Evolutionary conservation across 1,284 basidiomycete species (phyloP).

Genomic region (Pseudozyma sp.): DNA sequence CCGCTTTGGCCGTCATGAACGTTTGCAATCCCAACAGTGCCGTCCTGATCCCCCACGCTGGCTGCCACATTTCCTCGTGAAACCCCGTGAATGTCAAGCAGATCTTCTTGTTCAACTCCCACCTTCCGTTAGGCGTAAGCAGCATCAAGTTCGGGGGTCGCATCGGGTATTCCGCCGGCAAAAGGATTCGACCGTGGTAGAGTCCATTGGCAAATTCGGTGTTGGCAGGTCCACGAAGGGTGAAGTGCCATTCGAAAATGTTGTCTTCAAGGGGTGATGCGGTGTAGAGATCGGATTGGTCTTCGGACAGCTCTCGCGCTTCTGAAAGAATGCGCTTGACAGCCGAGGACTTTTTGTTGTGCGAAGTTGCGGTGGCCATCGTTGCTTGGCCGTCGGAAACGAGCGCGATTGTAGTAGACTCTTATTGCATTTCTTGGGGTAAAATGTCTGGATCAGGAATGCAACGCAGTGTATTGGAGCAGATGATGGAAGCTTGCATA

Average conservation of each 20-base stretch:
- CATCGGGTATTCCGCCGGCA: conserved; percentile 94
- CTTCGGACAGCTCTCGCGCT: conserved; percentile 84
- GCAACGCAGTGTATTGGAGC: no score
- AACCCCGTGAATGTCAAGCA: conserved; percentile 67
- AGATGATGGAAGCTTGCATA: no score
- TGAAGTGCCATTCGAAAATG: conserved; percentile 91
- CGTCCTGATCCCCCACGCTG: conserved; percentile 96
- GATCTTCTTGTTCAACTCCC: conserved; percentile 93
- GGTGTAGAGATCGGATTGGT: conserved; percentile 82
- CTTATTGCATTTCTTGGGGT: no score
- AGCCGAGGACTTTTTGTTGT: conserved; percentile 75
- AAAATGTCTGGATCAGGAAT: no score
- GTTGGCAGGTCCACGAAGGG: conserved; percentile 81
- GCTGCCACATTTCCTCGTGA: conserved; percentile 86
- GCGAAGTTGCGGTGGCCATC: conserved; percentile 49
- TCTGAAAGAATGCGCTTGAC: conserved; percentile 97
- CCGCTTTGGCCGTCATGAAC: conserved; percentile 63
- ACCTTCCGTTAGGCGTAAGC: conserved; percentile 93
- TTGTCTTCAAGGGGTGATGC: conserved; percentile 80
- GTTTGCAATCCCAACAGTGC: conserved; percentile 73
- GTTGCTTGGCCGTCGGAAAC: background rate
- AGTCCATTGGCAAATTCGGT: conserved; percentile 68
- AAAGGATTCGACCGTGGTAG: conserved; percentile 90
- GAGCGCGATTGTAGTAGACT: no score
- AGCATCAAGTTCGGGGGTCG: conserved; percentile 92